Evolutionary conservation across 1,284 basidiomycete species (phyloP).

Genomic region (Fistulina hepatica): DNA sequence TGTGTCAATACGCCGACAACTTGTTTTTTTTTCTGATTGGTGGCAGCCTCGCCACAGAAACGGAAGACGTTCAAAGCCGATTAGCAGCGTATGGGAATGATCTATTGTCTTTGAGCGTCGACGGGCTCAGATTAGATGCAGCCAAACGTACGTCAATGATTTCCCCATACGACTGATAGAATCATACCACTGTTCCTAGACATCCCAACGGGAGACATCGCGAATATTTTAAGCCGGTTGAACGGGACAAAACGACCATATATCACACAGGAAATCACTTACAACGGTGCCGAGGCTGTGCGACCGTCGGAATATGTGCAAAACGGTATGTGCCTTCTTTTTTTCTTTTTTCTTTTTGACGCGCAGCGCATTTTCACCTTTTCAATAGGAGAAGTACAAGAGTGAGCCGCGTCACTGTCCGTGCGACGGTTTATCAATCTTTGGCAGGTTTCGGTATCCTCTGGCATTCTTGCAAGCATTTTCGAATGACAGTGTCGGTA

Average conservation of each 20-base stretch:
- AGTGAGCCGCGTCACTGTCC: slow-evolving; percentile 39
- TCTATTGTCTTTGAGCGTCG: slow-evolving; percentile 48
- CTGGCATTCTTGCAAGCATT: slow-evolving; percentile 41
- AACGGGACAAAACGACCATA: slow-evolving; percentile 27
- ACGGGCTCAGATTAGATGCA: slow-evolving; percentile 57
- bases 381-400: slow-evolving; percentile 60
- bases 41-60: slow-evolving; percentile 46
- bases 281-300: slow-evolving; percentile 39
- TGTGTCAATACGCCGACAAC: slow-evolving; percentile 12
- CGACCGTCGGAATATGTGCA: slow-evolving; percentile 43
- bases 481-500: slow-evolving; percentile 29
- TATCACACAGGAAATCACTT: slow-evolving; percentile 50
- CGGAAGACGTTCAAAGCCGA: slow-evolving; percentile 41
- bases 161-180: too few relatives aligned
- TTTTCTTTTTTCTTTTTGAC: slow-evolving; percentile 9
- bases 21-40: not conserved
- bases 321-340: slow-evolving; percentile 28
- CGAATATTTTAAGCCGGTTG: slow-evolving; percentile 40
- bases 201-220: slow-evolving; percentile 40
- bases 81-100: slow-evolving; percentile 53
- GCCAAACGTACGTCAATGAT: slow-evolving; percentile 43
- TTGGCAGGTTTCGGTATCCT: slow-evolving; percentile 52
- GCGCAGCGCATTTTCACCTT: not conserved
- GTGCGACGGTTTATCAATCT: not conserved
- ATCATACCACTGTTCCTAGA: slow-evolving; percentile 17